Percentiles rank a stretch among this genome's conserved stretches.
phyloP scores from a whole-genome alignment of 805 yeast species.

The Debaryomyces maramus region DNA sequence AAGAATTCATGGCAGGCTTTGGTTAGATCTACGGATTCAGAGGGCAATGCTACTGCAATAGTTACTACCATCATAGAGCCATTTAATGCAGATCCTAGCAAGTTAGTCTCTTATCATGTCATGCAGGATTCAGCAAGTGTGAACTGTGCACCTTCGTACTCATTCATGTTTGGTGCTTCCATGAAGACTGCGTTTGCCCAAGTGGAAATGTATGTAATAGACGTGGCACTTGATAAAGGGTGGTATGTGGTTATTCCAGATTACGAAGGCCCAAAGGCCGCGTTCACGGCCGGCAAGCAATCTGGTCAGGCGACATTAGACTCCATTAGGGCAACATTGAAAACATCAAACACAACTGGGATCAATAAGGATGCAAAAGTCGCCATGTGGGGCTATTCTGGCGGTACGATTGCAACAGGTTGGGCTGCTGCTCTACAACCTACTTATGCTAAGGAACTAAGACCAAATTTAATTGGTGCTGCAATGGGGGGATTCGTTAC shows the following conservation, averaged over 20 bases:
- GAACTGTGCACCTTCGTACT: constrained; percentile 30
- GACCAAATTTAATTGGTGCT: constrained; percentile 25
- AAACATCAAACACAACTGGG: constrained; percentile 17
- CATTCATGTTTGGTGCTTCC: constrained; percentile 15
- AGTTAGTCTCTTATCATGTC: constrained; percentile 27
- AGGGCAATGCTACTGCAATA: constrained; percentile 25
- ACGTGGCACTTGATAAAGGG: constrained; percentile 25
- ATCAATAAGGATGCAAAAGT: constrained; percentile 18
- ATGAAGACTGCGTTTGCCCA: constrained; percentile 11
- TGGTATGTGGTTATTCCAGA: constrained; percentile 36
- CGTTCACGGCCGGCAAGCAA: constrained; percentile 32
- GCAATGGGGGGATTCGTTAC: constrained; percentile 39
- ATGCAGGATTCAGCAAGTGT: constrained; percentile 28
- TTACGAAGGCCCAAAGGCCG: constrained; percentile 33
- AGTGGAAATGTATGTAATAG: constrained; percentile 18
- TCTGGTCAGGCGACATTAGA: constrained; percentile 33
- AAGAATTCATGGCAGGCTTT: constrained; percentile 24
- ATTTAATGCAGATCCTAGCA: constrained; percentile 24
- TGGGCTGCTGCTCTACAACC: constrained; percentile 42
- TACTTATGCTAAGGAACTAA: constrained; percentile 34
- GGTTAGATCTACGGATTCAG: constrained; percentile 22
- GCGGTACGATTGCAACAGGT: constrained; percentile 38
- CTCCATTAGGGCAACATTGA: constrained; percentile 28
- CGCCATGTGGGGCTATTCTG: constrained; percentile 38
- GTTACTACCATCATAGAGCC: constrained; percentile 32